Conservation (phyloP, 208 protist species). For the Trypanosoma lewisi region DNA sequence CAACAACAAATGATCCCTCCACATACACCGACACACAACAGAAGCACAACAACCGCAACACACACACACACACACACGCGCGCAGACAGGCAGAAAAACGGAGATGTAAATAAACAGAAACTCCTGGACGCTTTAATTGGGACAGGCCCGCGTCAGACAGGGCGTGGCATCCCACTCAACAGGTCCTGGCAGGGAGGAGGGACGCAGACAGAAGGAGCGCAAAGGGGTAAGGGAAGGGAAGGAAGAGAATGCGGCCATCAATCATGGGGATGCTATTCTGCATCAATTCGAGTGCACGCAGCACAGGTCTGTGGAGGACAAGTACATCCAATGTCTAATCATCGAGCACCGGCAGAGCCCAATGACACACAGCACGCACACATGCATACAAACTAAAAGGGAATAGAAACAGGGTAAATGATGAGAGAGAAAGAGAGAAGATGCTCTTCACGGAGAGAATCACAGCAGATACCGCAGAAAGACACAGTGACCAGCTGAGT, state of each 20-base stretch:
- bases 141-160: neutral
- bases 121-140: constrained; percentile 22
- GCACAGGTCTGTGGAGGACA: constrained; percentile 10
- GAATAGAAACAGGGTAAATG: neutral
- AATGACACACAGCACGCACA: neutral
- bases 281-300: constrained; percentile 7
- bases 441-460: neutral
- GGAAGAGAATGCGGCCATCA: neutral
- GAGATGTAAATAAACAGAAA: neutral
- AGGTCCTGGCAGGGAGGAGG: constrained; percentile 2
- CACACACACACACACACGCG: constrained; percentile 2
- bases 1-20: too few relatives aligned
- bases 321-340: constrained; percentile 10
- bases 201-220: neutral
- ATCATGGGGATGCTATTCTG: constrained; percentile 10
- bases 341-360: neutral
- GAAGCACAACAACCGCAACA: constrained; percentile 2
- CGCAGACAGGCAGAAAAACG: constrained; percentile 19
- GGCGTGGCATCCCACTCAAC: constrained; percentile 19
- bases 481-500: too few relatives aligned
- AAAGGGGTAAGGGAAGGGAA: neutral
- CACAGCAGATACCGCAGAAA: neutral
- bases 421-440: neutral
- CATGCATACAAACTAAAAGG: constrained; percentile 19
- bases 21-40: too few relatives aligned